Evolutionary conservation across 495 filamentous ascomycete genomes (phyloP), one percentile per base, ranked within the genome.

Genomic region (Penicillium samsonianum): DNA sequence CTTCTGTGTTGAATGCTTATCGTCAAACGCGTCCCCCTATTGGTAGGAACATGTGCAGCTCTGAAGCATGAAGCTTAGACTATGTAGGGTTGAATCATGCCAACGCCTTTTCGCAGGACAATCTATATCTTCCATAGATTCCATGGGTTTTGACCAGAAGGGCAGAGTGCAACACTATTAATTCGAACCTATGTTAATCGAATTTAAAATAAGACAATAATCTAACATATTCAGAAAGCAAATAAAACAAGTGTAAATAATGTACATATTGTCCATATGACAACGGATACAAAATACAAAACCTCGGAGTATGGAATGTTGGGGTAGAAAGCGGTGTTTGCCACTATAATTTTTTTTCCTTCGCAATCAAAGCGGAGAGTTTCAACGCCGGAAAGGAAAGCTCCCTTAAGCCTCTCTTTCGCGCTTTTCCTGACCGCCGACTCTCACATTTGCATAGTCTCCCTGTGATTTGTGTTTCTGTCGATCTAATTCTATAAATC

Each of bases 331-430:
- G 50, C 53, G 53, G 53, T 55, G 42, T 42, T 65, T 65, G 66
- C 64, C 66, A 65, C 64, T 59, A 55, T 62, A 62, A 59, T 68
- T 65, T 69, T 67, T 68, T 69, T 66, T 62, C 56, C 51, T 55
- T 54, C 58, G 37, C 54, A 57, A 42, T 55, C 49, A 46, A 56
- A 65, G 65, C 65, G 65, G 63, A 68, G 65, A 63, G 59, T 64
- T 64, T 58, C 63, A 66, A 64, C 64, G 66, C 64, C 66, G 66
- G 66, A 69, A 69, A 69, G 58, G 66, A 69, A 69, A 67, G 66
- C 66, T 69, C 61, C 66, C 62, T 67, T 69, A 58, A 61, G 58
- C 65, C 62, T 46, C 58, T 64, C 66, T 62, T 67, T 69, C 61
- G 66, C 66, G 64, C 66, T 60, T 60, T 57, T 62, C 61, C 40